These are phyloP conservation scores for Musa schizocarpa DNA, from an alignment of 176 grass and related monocot genomes.

Conservation along the genomic window DNA sequence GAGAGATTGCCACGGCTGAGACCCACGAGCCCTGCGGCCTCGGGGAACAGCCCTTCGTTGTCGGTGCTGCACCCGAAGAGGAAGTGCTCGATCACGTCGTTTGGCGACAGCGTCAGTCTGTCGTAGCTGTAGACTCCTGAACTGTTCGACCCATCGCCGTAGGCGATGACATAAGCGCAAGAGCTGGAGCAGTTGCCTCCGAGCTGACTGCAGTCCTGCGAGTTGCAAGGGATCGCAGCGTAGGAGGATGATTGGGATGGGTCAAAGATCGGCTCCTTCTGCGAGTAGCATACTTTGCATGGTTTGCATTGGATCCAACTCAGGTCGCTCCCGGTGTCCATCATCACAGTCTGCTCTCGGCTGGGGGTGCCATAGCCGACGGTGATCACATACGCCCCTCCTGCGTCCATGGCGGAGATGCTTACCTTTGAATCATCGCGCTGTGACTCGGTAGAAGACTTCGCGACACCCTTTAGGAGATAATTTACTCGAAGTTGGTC, in stretches of 20 bases:
- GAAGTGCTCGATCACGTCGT: slow-evolving; percentile 9
- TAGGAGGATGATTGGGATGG: neutral
- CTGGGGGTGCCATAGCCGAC: neutral
- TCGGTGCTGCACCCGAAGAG: slow-evolving; percentile 30
- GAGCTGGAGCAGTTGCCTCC: neutral
- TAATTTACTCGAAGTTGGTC: neutral
- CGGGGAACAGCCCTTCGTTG: neutral
- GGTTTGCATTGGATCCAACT: slow-evolving; percentile 4
- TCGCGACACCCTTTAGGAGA: neutral
- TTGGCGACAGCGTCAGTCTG: slow-evolving; percentile 17
- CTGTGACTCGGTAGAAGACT: neutral
- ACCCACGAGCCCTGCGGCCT: slow-evolving; percentile 29
- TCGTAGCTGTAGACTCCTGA: slow-evolving; percentile 3
- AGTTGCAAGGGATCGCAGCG: neutral
- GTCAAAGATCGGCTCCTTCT: neutral
- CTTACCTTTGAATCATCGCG: neutral
- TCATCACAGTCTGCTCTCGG: neutral
- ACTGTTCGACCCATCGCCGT: slow-evolving; percentile 12
- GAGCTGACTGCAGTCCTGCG: neutral
- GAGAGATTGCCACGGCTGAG: slow-evolving; percentile 24
- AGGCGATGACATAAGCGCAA: slow-evolving; percentile 15
- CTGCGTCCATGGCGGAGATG: neutral
- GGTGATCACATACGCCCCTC: neutral
- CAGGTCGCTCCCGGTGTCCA: neutral
- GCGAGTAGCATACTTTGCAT: neutral